Evolutionary conservation across 345 rosid genomes (phyloP), one percentile per base, ranked within the genome.

Genomic region (Pugionium dolabratum): DNA sequence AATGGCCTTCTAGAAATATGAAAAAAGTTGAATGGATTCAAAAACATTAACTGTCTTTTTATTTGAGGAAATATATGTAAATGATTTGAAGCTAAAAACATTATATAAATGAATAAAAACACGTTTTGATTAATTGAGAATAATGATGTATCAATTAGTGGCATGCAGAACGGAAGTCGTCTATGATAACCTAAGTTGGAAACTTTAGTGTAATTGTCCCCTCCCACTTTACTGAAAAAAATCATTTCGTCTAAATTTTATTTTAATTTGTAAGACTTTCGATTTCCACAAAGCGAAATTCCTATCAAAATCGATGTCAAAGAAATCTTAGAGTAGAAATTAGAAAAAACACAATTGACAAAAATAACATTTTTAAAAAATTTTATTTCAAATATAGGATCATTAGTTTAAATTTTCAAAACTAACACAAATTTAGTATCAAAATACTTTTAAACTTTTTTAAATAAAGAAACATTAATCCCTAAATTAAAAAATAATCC

Each of bases 81-180:
- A 25, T 31, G 8, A 34, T 43, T 9, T 18, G 18, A 18, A 40
- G 9, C 47, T 58, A 30, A 7, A 42, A 59, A 59, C 50, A 11
- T 43, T 59, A 59, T 37, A 28, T 9, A 26, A 10, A 2, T 8
- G 7, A 33, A 33, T 27, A 42, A 33, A 50, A 57, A 27, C 32
- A 32, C 8, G 11, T 68, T 68, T 48, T 39, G 63, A 70, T 42
- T 39, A 42, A 33, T 11, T 51, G 46, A 51, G 60, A n/a, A 10
- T 69, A 7, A 46, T 69, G 69, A 58, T 64, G 51, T 32, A 72
- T 72, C 71, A 64, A 72, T 72, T 72, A 64, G 76, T 57, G 76
- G 66, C 71, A 58, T 72, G 54, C 29, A 43, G 42, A 50, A 34
- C 66, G 71, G 76, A 44, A 55, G 61, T 65, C 34, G 4, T 36